Base-by-base conservation (phyloP, 805 yeast species). In the Candida maltosa region DNA sequence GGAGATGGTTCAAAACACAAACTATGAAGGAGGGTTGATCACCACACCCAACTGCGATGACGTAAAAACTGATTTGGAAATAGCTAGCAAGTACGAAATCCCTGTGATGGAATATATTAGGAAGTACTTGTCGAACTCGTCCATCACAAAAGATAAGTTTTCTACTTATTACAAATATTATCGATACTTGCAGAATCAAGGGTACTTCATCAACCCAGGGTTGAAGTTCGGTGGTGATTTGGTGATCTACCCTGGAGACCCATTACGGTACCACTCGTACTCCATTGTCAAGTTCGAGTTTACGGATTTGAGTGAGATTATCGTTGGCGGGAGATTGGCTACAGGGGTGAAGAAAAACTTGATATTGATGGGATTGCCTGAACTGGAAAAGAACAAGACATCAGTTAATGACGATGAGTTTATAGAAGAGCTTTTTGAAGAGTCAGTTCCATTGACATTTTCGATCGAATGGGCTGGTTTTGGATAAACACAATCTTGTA, bases 401-500 rank as follows among this genome's bases (percentile, higher is more conserved):
- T 6, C 6, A 6, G 32, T 23, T 10, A 16, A 28, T 14, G 37
- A 31, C 16, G 32, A 28, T 17, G 29, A 26, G 2, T 16, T 25
- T 32, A 29, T 23, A 4, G 14, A 25, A 19, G 29, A 26, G 4
- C 29, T 42, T 11, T 33, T 32, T 22, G 38, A 34, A 27, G 28
- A 48, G 51, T 53, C 59, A 8, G 48, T 47, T 31, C 60, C 63
- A 11, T 62, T 60, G 31, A 73, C 74, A 12, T 91, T 77, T 51
- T 83, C 95, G 5, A 65, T 91, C 2, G 96, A 91, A 60, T 91
- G 98, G 98, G 88, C 97, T 1, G 97, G 96, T 0, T 91, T 91
- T 62, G 97, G 96, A 38, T 87, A 56, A 42, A n/a, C n/a, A n/a
- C n/a, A n/a, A n/a, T n/a, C n/a, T n/a, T n/a, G n/a, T n/a, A n/a